phyloP scores from a whole-genome alignment of 1,284 basidiomycete species.

The Trichosporon sp. region DNA sequence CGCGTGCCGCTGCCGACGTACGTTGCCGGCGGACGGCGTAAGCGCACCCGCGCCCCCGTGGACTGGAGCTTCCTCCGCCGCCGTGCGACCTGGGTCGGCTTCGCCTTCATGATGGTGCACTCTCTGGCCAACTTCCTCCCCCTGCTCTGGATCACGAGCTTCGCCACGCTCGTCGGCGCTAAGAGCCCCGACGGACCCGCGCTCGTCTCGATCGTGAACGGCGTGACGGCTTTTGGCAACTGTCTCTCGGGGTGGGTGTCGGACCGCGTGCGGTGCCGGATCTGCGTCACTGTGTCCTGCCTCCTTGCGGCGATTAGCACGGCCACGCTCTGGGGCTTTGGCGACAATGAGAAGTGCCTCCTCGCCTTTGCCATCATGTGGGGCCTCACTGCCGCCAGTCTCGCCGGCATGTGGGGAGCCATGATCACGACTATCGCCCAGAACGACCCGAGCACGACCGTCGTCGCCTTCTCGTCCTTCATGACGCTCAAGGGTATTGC shows the following conservation, averaged over 20 bases:
- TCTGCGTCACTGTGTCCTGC: conserved; percentile 34
- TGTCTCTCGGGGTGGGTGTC: conserved; percentile 37
- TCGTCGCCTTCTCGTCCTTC: conserved; percentile 38
- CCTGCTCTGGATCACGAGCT: conserved; percentile 35
- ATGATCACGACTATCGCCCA: conserved; percentile 32
- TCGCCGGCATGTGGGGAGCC: conserved; percentile 34
- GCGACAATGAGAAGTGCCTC: conserved; percentile 26
- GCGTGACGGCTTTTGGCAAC: conserved; percentile 22
- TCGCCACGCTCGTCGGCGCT: conserved; percentile 34
- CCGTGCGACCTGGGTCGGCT: conserved; percentile 27
- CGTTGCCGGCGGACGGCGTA: neutral
- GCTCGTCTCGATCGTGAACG: conserved; percentile 45
- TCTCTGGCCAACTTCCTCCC: conserved; percentile 46
- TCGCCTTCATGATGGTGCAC: conserved; percentile 31
- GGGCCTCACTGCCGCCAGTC: conserved; percentile 28
- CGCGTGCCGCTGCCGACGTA: conserved; percentile 29
- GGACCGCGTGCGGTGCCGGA: conserved; percentile 33
- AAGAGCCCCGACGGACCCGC: conserved; percentile 36
- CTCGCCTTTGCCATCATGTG: conserved; percentile 32
- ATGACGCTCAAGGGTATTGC: conserved; percentile 39
- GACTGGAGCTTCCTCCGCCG: conserved; percentile 27
- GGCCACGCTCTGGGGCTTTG: conserved; percentile 46
- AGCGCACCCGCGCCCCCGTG: conserved; percentile 9
- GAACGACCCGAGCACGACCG: conserved; percentile 38
- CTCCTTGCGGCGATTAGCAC: conserved; percentile 35